Evolutionary conservation across 257 asterid genomes (phyloP).

Genomic region (Capsicum pubescens): DNA sequence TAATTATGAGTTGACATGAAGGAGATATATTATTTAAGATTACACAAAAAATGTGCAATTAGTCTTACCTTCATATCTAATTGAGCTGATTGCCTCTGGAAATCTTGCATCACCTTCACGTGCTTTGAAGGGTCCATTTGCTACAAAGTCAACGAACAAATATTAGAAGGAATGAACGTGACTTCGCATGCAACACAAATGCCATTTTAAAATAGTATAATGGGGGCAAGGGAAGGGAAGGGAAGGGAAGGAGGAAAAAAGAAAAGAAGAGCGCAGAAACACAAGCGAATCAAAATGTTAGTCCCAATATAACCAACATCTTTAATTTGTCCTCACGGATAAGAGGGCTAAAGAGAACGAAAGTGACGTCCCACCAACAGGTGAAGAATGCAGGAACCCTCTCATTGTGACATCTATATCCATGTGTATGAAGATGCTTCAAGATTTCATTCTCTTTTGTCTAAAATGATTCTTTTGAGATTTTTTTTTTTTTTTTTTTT

Average conservation of each 20-base stretch:
- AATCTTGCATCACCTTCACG: conserved; percentile 75
- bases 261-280: too few relatives aligned
- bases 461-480: too few relatives aligned
- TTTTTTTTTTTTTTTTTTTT: too few relatives aligned
- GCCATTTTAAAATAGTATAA: not conserved
- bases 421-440: not conserved
- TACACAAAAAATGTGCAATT: not conserved
- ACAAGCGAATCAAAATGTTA: too few relatives aligned
- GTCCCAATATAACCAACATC: too few relatives aligned
- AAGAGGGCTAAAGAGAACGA: not conserved
- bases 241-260: too few relatives aligned
- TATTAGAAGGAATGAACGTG: not conserved
- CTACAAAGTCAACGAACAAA: conserved; percentile 44
- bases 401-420: not conserved
- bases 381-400: not conserved
- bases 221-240: too few relatives aligned
- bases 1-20: not conserved
- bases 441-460: too few relatives aligned
- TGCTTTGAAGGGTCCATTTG: conserved; percentile 95
- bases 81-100: conserved; percentile 93
- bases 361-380: not conserved
- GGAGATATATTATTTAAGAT: not conserved
- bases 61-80: conserved; percentile 86
- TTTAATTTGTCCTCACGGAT: too few relatives aligned
- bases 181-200: not conserved